Conservation (phyloP, 345 rosid genomes). For the Psidium guajava region DNA sequence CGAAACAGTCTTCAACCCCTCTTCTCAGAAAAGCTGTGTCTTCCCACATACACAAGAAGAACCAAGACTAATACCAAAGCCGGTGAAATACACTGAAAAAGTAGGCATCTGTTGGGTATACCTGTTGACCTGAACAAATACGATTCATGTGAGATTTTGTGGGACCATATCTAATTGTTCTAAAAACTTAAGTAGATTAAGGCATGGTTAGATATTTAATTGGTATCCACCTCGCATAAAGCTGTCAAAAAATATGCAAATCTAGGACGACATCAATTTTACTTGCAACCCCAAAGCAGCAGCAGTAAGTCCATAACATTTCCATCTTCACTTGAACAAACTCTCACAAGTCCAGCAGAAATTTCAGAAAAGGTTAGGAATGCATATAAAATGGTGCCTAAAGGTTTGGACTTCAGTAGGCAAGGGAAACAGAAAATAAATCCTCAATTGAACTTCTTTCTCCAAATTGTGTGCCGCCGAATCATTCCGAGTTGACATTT, state of each 20-base stretch:
- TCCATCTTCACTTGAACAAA: not conserved
- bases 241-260: not conserved
- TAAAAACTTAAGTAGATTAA: too few species aligned
- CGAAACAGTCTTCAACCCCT: not conserved
- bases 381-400: not conserved
- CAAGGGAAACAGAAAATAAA: not conserved
- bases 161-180: too few species aligned
- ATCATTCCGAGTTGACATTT: not conserved
- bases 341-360: not conserved
- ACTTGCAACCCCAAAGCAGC: not conserved
- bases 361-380: not conserved
- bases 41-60: not conserved
- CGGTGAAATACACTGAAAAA: not conserved
- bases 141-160: not conserved
- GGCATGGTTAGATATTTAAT: too few species aligned
- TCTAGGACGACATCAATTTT: not conserved
- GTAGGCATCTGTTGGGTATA: not conserved
- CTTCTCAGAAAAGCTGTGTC: not conserved
- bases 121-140: not conserved
- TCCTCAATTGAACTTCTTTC: not conserved
- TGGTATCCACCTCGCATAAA: not conserved
- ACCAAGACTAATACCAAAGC: not conserved
- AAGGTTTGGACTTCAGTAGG: not conserved
- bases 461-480: not conserved
- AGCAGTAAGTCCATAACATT: not conserved